phyloP scores from a whole-genome alignment of 1,139 yeast genomes.

The Hyphopichia fennica region DNA sequence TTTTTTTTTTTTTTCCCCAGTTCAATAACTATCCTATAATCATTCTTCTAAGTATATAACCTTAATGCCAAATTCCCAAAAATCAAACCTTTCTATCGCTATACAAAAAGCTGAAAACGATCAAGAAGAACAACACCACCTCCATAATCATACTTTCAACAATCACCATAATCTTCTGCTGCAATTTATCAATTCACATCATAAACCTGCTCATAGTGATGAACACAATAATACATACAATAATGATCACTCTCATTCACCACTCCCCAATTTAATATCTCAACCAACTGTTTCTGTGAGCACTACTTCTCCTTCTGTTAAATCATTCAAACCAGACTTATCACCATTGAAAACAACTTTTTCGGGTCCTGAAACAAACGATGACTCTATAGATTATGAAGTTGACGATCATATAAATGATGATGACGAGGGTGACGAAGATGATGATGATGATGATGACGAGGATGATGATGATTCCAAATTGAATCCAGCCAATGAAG shows the following conservation, averaged over 20 bases:
- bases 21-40: background rate
- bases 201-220: slow-evolving; percentile 5
- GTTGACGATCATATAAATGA: slow-evolving; percentile 6
- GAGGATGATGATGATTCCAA: slow-evolving; percentile 35
- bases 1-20: background rate
- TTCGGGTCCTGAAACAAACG: slow-evolving; percentile 10
- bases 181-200: slow-evolving; percentile 3
- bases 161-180: slow-evolving; percentile 6
- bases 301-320: slow-evolving; percentile 24
- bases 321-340: slow-evolving; percentile 37
- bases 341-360: slow-evolving; percentile 39
- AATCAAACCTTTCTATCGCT: slow-evolving; percentile 47
- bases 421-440: slow-evolving; percentile 26
- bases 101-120: slow-evolving; percentile 43
- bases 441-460: slow-evolving; percentile 44
- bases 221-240: background rate
- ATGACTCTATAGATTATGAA: background rate
- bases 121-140: slow-evolving; percentile 13
- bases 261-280: slow-evolving; percentile 15
- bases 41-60: background rate
- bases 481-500: slow-evolving; percentile 57
- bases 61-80: slow-evolving; percentile 34
- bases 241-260: slow-evolving; percentile 9
- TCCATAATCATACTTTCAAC: slow-evolving; percentile 6
- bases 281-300: slow-evolving; percentile 27